A percentile compares a stretch with the other conserved stretches of the same genome.
Evolutionary conservation across 805 yeast species (phyloP).

Genomic region (Tetrapisispora arboricola): DNA sequence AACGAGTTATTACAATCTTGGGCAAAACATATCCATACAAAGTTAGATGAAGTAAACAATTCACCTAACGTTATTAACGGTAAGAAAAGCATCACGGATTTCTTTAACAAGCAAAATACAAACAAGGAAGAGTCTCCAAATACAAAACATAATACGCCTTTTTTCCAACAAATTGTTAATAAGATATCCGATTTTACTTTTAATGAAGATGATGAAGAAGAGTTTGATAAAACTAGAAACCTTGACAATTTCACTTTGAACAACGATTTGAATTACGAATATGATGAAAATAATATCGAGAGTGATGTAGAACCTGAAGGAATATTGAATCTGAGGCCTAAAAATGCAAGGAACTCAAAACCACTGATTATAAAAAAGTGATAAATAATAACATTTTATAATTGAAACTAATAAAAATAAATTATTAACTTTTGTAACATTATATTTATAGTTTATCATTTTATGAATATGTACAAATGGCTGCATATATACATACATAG

Average conservation of each 20-base stretch:
- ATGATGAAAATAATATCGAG: slow-evolving; percentile 17
- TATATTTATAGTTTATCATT: not conserved
- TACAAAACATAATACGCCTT: slow-evolving; percentile 1
- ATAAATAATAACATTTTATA: too few species aligned
- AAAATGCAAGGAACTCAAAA: not conserved
- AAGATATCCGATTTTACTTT: slow-evolving; percentile 28
- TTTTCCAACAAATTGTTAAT: slow-evolving; percentile 14
- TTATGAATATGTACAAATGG: not conserved
- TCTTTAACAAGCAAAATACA: slow-evolving; percentile 8
- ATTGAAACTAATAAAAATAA: not conserved
- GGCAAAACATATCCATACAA: slow-evolving; percentile 11
- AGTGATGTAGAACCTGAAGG: slow-evolving; percentile 11
- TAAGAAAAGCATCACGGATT: slow-evolving; percentile 17
- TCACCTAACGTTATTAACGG: slow-evolving; percentile 14
- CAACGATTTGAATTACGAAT: slow-evolving; percentile 17
- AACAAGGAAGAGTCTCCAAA: slow-evolving; percentile 2
- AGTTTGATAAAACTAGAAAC: slow-evolving; percentile 17
- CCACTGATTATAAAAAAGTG: slow-evolving; percentile 1
- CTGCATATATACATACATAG: not conserved
- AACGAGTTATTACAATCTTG: slow-evolving; percentile 4
- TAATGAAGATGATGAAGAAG: slow-evolving; percentile 23
- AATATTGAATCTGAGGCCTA: not conserved
- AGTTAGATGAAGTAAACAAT: slow-evolving; percentile 15
- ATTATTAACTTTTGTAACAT: not conserved
- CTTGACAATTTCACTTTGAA: slow-evolving; percentile 17